These are phyloP conservation scores for Gamsiella multidivaricata DNA, from an alignment of 192 early-diverging fungal genomes.

Conservation along the genomic window DNA sequence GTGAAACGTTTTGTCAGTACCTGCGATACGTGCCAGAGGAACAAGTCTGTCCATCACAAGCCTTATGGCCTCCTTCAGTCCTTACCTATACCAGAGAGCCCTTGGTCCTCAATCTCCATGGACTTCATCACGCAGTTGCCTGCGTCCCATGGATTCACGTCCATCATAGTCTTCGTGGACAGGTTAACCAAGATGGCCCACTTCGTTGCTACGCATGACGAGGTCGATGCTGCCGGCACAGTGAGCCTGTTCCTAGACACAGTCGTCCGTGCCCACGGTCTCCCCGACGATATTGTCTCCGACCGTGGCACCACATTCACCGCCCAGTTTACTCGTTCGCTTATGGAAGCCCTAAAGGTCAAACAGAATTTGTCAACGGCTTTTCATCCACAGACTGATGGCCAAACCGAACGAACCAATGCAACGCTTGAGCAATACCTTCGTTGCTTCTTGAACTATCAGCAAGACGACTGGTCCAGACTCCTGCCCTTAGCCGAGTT, in stretches of 20 bases:
- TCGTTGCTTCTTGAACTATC: constrained; percentile 32
- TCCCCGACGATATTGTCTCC: constrained; percentile 58
- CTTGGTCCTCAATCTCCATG: constrained; percentile 56
- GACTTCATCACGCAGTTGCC: constrained; percentile 56
- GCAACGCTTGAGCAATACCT: constrained; percentile 54
- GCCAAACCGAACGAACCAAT: constrained; percentile 59
- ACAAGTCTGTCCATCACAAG: constrained; percentile 31
- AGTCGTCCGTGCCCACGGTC: constrained; percentile 26
- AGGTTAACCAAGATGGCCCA: constrained; percentile 53
- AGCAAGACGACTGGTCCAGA: constrained; percentile 57
- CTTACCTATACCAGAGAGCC: constrained; percentile 31
- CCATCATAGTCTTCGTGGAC: constrained; percentile 56
- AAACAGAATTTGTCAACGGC: constrained; percentile 51
- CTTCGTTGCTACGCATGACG: not conserved
- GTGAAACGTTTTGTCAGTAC: constrained; percentile 20
- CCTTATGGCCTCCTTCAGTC: constrained; percentile 52
- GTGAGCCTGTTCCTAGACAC: constrained; percentile 48
- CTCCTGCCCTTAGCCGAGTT: constrained; percentile 58
- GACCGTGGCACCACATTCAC: constrained; percentile 60
- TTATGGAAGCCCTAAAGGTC: constrained; percentile 36
- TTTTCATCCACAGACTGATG: constrained; percentile 54
- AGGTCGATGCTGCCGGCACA: constrained; percentile 3
- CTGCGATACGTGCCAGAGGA: constrained; percentile 42
- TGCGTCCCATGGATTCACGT: constrained; percentile 12
- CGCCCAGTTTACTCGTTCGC: constrained; percentile 40